Percentiles rank a stretch among this genome's conserved stretches.
Conservation (phyloP, 2,329 filamentous ascomycete species). For the Clarireedia monteithiana region DNA sequence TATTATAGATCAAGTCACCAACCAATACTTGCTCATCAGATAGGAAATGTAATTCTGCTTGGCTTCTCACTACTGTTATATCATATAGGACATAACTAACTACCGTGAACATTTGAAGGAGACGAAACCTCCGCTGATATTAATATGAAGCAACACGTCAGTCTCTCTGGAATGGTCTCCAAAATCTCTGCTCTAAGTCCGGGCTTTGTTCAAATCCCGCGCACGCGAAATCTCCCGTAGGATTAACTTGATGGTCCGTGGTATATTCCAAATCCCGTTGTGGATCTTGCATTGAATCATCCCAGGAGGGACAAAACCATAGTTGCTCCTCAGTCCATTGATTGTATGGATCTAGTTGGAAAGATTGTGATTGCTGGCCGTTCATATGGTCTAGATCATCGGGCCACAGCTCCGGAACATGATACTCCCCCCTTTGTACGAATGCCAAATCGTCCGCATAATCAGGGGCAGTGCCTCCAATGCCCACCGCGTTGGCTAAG, state of each 20-base stretch:
- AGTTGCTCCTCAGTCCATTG: background rate
- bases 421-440: background rate
- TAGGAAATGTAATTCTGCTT: no score
- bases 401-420: background rate
- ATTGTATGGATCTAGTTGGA: background rate
- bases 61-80: no score
- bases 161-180: background rate
- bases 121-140: background rate
- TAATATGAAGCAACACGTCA: background rate
- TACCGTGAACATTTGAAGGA: no score
- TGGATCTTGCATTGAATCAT: background rate
- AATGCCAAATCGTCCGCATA: background rate
- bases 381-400: background rate
- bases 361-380: background rate
- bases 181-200: background rate
- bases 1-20: no score
- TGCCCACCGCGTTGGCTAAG: no score
- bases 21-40: no score
- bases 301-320: background rate
- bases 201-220: background rate
- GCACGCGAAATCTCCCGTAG: no score
- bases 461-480: background rate
- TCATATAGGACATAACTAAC: no score
- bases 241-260: background rate
- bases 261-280: background rate